Evolutionary conservation across 768 basidiomycete species (phyloP).

Genomic region (Lactarius deliciosus): DNA sequence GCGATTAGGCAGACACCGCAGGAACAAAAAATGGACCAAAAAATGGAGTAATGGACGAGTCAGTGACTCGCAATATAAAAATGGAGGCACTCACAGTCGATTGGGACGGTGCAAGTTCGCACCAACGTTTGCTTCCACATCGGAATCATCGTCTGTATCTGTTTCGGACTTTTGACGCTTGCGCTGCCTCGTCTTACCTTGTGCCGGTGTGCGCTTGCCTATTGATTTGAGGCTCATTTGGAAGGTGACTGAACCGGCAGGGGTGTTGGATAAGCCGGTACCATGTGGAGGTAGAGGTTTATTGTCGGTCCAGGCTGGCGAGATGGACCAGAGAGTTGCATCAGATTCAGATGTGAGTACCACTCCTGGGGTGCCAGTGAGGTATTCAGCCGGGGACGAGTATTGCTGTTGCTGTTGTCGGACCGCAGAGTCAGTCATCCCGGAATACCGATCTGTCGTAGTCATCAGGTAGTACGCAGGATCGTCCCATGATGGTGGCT

Average conservation of each 20-base stretch:
- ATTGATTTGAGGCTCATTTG: neutral
- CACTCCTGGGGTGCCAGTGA: neutral
- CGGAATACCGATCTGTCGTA: neutral
- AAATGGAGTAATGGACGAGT: neutral
- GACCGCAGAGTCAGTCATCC: neutral
- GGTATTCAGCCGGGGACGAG: slow-evolving; percentile 9
- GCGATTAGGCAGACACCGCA: neutral
- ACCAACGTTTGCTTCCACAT: neutral
- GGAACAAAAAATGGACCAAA: neutral
- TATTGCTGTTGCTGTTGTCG: neutral
- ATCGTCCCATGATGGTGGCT: neutral
- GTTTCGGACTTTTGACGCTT: slow-evolving; percentile 20
- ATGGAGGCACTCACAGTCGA: slow-evolving; percentile 19
- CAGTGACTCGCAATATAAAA: slow-evolving; percentile 10
- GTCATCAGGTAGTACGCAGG: neutral
- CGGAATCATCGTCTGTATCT: slow-evolving; percentile 20
- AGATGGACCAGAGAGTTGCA: slow-evolving; percentile 8
- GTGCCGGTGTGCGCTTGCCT: neutral
- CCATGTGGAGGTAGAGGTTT: slow-evolving; percentile 11
- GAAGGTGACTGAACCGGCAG: slow-evolving; percentile 3
- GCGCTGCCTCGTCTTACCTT: neutral
- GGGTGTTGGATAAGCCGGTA: slow-evolving; percentile 7
- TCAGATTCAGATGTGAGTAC: slow-evolving; percentile 16
- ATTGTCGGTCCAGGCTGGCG: slow-evolving; percentile 15
- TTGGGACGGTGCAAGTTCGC: slow-evolving; percentile 9